Evolutionary conservation across 331 rosid species (phyloP), one percentile per base, ranked within the genome.

Genomic region (Arachis monticola): DNA sequence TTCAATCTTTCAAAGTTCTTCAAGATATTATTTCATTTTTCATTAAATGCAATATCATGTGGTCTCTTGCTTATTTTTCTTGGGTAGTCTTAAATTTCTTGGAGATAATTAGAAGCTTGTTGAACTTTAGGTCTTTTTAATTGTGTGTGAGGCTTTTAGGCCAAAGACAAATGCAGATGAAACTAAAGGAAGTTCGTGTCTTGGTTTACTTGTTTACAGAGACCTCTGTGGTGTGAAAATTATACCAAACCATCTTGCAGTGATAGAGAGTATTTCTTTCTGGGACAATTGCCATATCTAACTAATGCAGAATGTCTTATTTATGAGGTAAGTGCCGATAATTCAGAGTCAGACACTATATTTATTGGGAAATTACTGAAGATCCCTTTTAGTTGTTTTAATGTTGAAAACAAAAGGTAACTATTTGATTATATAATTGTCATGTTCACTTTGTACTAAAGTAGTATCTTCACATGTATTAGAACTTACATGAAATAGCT

Each of bases 211-310:
- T 30, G 81, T 67, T 67, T 64, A 69, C 92, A 94, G 99, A 87
- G 85, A 85, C 99, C 99, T 56, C 80, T 90, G 53, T 95, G 99
- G 99, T 95, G 99, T 79, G 81, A 79, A 69, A 92, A 69, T 55
- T 64, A 64, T 68, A 56, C 78, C 14, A 46, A 73, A 1, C 61
- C 83, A 78, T 75, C 96, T 77, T 92, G 99, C 70, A 73, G 81
- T 0, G 85, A 92, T 75, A 90, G 97, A 73, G 99, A 88, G 41
- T 88, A 90, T 90, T 94, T 66, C 86, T 94, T 64, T 86, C 93
- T 94, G 65, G 99, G 99, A 68, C 79, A 94, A 66, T 82, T 94
- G 85, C 99, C 99, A 0, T 94, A 94, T 82, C 85, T 94, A 67
- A 88, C 92, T 68, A 78, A 83, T 74, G 70, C 50, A 14, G 97